Base-by-base conservation (phyloP, 768 basidiomycete species). In the Hortiboletus flavorubellus region DNA sequence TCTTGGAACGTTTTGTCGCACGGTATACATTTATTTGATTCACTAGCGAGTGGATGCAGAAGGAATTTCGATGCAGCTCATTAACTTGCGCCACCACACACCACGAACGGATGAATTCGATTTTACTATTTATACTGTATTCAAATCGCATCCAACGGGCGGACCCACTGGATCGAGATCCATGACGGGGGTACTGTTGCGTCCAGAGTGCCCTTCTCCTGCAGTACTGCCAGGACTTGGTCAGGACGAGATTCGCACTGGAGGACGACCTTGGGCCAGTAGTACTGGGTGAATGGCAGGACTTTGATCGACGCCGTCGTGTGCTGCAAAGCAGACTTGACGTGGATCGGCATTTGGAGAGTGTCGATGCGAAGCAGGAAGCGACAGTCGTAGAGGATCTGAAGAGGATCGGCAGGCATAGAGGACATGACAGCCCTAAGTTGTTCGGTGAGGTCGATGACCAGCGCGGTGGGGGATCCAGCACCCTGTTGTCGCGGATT, bases 301-400 rank as follows among this genome's bases (percentile, higher is more conserved):
- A 85, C 58, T 40, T 53, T 69, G 55, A 72, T 16, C 12, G 81
- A 63, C 8, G 60, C 55, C 1, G 61, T 67, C 10, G 54, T 35
- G 7, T 59, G 56, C 7, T 58, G 21, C 38, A 82, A 50, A 34
- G 61, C 61, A 18, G 56, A 50, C n/a, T 61, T 54, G 4, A 86
- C 35, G 8, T 66, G 44, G 2, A 51, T 21, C 2, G 85, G 83
- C 21, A 84, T 75, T 40, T 61, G 71, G 34, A 61, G 59, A 14
- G 81, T 61, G 53, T 79, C 56, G 59, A 89, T 74, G 18, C 61
- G 64, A 41, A 91, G 47, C 4, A 82, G 61, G 67, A 87, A 91
- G 7, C 89, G 83, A 59, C 76, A 75, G 66, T 91, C 89, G 64
- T 81, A 89, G 30, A 90, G 70, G 12, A 84, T 46, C 23, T 78